Evolutionary conservation across 257 asterid species (phyloP).

Genomic region (Forsythia suspensa): DNA sequence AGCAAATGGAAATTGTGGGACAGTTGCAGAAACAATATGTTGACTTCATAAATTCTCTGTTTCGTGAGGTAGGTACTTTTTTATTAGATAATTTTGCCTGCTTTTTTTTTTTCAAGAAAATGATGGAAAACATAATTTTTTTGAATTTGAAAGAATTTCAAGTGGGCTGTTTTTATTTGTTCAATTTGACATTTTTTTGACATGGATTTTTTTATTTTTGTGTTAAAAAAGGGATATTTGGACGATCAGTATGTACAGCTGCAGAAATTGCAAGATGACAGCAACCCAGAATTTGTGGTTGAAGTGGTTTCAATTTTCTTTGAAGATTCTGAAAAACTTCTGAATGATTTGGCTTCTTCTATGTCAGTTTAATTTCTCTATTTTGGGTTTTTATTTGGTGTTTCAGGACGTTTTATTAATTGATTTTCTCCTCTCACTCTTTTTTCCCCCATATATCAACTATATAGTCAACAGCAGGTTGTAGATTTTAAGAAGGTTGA

Average conservation of each 20-base stretch:
- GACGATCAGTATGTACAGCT: conserved; percentile 72
- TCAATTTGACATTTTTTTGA: conserved; percentile 2
- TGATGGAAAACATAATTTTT: background rate
- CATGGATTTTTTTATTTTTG: background rate
- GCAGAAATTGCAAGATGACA: conserved; percentile 71
- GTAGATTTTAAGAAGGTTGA: conserved; percentile 72
- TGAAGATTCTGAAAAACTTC: conserved; percentile 70
- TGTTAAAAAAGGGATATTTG: conserved; percentile 40
- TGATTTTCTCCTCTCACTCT: too few relatives aligned
- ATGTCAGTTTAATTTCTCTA: background rate
- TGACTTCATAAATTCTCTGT: conserved; percentile 31
- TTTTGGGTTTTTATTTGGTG: background rate
- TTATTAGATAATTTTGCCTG: background rate
- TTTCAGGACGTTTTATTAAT: background rate
- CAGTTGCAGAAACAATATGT: conserved; percentile 36
- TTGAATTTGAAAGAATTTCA: background rate
- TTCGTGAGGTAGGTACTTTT: conserved; percentile 27
- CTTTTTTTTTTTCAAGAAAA: background rate
- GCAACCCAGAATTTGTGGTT: conserved; percentile 69
- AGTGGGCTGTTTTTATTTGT: background rate
- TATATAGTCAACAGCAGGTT: conserved; percentile 51
- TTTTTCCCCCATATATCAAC: background rate
- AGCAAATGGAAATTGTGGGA: conserved; percentile 26
- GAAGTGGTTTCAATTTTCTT: conserved; percentile 75
- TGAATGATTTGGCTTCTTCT: conserved; percentile 44